These are phyloP conservation scores for Pholiota microspora DNA, from an alignment of 768 basidiomycete species.

Conservation along the genomic window DNA sequence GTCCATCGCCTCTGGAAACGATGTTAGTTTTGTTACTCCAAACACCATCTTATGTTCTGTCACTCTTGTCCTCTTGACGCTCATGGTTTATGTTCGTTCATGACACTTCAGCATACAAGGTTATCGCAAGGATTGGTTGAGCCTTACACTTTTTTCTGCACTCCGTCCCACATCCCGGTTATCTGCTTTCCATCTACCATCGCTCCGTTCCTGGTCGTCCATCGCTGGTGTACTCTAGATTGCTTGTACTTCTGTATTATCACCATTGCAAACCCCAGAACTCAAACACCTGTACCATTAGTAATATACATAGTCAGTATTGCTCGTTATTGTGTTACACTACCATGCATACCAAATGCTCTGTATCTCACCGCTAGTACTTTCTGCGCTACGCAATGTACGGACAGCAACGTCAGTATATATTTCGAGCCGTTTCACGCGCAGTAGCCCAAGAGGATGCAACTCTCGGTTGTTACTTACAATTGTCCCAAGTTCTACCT, in stretches of 20 bases:
- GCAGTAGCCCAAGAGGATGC: too few relatives aligned
- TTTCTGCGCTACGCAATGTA: too few relatives aligned
- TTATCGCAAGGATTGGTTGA: too few relatives aligned
- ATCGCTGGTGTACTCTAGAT: background rate
- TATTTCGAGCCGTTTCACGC: too few relatives aligned
- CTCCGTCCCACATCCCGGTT: too few relatives aligned
- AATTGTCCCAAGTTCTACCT: too few relatives aligned
- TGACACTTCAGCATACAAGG: too few relatives aligned
- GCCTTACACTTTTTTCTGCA: too few relatives aligned
- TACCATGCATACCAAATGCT: too few relatives aligned
- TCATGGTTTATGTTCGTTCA: background rate
- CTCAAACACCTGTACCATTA: conserved; percentile 5
- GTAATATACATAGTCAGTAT: conserved; percentile 4
- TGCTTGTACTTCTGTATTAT: conserved; percentile 1
- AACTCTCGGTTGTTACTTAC: too few relatives aligned
- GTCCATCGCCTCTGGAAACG: background rate
- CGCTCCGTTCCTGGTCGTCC: background rate
- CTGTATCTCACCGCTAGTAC: too few relatives aligned
- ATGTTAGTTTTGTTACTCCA: background rate
- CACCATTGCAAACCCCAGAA: background rate
- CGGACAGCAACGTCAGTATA: too few relatives aligned
- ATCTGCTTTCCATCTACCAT: background rate
- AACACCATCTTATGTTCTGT: background rate
- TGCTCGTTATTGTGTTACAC: background rate
- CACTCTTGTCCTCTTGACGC: background rate